Evolutionary conservation across 1,284 basidiomycete genomes (phyloP).

Genomic region (Fomes fomentarius): DNA sequence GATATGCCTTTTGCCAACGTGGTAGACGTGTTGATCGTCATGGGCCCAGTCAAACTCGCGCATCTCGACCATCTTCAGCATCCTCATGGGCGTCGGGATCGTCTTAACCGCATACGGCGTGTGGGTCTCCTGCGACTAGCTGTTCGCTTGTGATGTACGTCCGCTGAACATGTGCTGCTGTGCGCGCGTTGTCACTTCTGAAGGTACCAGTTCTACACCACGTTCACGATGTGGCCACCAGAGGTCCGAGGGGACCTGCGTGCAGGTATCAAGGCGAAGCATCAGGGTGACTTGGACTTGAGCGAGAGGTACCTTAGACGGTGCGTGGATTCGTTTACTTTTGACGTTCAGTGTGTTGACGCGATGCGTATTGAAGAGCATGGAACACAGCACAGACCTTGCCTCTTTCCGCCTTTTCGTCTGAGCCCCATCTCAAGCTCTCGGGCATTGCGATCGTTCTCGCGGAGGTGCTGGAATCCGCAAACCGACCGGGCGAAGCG

Average conservation of each 20-base stretch:
- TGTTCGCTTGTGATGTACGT: neutral
- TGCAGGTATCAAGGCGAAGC: slow-evolving; percentile 64
- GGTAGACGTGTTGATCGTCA: too few species aligned
- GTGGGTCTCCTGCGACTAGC: slow-evolving; percentile 40
- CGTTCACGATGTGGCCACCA: slow-evolving; percentile 67
- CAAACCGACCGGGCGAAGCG: slow-evolving; percentile 48
- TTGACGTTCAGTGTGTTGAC: neutral
- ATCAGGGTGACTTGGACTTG: slow-evolving; percentile 58
- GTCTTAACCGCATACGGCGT: slow-evolving; percentile 56
- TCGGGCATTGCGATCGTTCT: slow-evolving; percentile 72
- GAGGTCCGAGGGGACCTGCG: slow-evolving; percentile 67
- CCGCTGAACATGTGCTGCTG: slow-evolving; percentile 18
- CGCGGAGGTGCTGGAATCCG: slow-evolving; percentile 61
- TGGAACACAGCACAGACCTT: slow-evolving; percentile 58
- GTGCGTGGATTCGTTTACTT: slow-evolving; percentile 40
- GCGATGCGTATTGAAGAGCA: slow-evolving; percentile 49
- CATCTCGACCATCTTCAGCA: slow-evolving; percentile 51
- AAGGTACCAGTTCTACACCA: slow-evolving; percentile 66
- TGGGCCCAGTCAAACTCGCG: slow-evolving; percentile 27
- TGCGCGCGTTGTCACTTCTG: slow-evolving; percentile 5
- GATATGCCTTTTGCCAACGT: too few species aligned
- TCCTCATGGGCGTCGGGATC: slow-evolving; percentile 50
- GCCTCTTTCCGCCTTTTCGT: slow-evolving; percentile 49
- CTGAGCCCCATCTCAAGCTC: slow-evolving; percentile 65
- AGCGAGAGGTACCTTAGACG: slow-evolving; percentile 57